Evolutionary conservation across 108 stramenopile species (phyloP), one percentile per base, ranked within the genome.

Genomic region (Heterococcus sp.): DNA sequence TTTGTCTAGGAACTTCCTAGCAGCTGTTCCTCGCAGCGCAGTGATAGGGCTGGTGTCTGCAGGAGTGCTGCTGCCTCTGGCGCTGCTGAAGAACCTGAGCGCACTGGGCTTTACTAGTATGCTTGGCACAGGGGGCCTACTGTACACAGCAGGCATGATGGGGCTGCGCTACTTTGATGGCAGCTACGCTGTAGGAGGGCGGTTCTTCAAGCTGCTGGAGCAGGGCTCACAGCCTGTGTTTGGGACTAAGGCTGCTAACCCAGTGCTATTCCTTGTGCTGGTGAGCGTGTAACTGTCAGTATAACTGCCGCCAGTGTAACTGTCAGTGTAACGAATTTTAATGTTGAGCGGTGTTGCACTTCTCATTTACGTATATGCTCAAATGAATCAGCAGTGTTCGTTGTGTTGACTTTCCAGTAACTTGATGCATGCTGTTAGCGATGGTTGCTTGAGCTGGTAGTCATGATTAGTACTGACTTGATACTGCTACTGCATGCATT

Each of bases 41-140:
- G 32, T 81, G 26, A 79, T 86, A 26, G 65, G 94, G 38, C 89
- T 89, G 31, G 88, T 92, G 35, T 72, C 95, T 5, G 94, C 95
- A 1, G 71, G 82, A n/a, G 81, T 86, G n/a, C 84, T 98, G 1
- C 76, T 95, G 64, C 97, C 97, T 21, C 89, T 98, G 1, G 95
- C 95, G 75, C 78, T 96, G 75, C 90, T 98, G 68, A 94, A 94
- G 77, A 93, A 40, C 72, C 79, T 81, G 0, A 81, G 72, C 71
- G 72, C 79, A 1, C 79, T 81, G 35, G 79, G 79, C 26, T 81
- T 81, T 66, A 81, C 79, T 37, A 70, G 69, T 27, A 81, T 81
- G 79, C 30, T 81, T 31, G 79, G 79, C 34, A 81, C 71, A 31
- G 36, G 37, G 4, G 79, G 79, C 2, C 79, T 81, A 1, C 2